Conservation (phyloP, 140 eudicot genomes). For the Ambrosia hybrid region DNA sequence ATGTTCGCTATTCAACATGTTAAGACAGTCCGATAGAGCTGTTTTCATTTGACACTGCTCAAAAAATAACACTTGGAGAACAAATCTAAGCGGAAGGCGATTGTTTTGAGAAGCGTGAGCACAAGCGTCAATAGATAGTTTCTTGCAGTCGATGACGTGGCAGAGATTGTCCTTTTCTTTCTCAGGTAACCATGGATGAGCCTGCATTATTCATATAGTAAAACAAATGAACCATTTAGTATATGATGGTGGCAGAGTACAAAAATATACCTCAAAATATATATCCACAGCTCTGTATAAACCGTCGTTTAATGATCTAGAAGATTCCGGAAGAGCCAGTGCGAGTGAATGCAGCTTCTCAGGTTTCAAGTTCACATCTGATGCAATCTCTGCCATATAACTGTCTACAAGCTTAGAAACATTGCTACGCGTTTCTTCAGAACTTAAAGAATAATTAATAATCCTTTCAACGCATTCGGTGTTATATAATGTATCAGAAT, state of each 20-base stretch:
- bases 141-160: conserved; percentile 61
- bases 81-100: conserved; percentile 69
- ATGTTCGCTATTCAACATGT: conserved; percentile 45
- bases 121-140: conserved; percentile 81
- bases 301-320: conserved; percentile 84
- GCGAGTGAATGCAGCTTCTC: conserved; percentile 59
- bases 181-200: conserved; percentile 72
- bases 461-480: conserved; percentile 74
- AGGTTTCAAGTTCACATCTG: conserved; percentile 82
- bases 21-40: conserved; percentile 54
- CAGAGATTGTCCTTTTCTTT: conserved; percentile 70
- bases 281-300: conserved; percentile 82
- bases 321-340: conserved; percentile 68
- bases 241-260: neutral
- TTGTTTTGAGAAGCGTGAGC: conserved; percentile 81
- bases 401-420: conserved; percentile 70
- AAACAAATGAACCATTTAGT: conserved; percentile 1
- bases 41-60: conserved; percentile 80
- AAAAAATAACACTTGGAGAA: conserved; percentile 81
- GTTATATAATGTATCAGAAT: conserved; percentile 70
- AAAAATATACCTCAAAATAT: conserved; percentile 63
- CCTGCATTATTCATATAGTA: conserved; percentile 41
- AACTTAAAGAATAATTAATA: conserved; percentile 48
- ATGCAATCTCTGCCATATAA: conserved; percentile 85
- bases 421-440: conserved; percentile 45